Base-by-base conservation (phyloP, 176 grass and related monocot genomes). In the Bromus sterilis region DNA sequence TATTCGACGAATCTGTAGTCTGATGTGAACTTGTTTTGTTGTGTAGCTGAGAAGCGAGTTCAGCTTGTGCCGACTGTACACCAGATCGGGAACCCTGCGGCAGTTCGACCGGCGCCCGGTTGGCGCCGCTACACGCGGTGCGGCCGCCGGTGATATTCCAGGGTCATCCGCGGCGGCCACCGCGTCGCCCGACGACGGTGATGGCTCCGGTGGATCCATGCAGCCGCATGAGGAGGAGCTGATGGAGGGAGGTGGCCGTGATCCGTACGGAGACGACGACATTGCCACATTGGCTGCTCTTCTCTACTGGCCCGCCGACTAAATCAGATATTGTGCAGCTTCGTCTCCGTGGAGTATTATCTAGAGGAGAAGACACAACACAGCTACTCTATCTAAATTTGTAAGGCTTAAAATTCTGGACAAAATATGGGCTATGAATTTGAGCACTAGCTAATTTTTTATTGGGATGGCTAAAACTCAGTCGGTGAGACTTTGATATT, bases 41-140 rank as follows among this genome's bases (percentile, higher is more conserved):
- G 59, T 94, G 71, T 71, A 97, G 94, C 30, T 82, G 37, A 89
- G 91, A 58, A 88, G 87, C 46, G 96, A 99, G 56, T 95, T 99
- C 79, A 99, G 96, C 77, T 72, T 99, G 87, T 99, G 91, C 39
- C 93, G 96, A 15, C 66, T 99, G 30, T 99, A 99, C 66, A 93
- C 90, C 39, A 78, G 12, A 69, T 93, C 91, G 7, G 91, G 91
- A 11, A 65, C 73, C 35, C 74, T 90, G 25, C 83, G 91, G 51
- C 86, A 90, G 21, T 99, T 95, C 64, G 97, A 99, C 39, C 80
- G 93, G 18, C 85, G 97, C 39, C 97, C 97, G 37, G 51, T 69
- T 43, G 85, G 74, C 15, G 74, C 34, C 8, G 56, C 30, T 11
- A 24, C 60, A 11, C 33, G 8, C 18, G 82, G 67, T 58, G 64